Evolutionary conservation across 805 yeast genomes (phyloP).

Genomic region (Komagataella pseudopastoris): DNA sequence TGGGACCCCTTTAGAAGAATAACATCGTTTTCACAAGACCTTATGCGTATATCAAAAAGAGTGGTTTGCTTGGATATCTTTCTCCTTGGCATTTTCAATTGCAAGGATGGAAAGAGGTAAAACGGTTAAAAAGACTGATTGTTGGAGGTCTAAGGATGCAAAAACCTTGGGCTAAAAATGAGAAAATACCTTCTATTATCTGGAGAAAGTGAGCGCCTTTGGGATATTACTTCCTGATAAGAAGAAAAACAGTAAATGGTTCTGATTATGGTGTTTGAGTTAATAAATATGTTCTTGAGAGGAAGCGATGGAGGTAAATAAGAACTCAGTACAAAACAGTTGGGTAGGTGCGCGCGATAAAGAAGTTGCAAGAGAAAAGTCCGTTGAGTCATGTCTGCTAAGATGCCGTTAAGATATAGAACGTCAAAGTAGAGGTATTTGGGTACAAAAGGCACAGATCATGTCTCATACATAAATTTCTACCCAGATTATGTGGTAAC

Average conservation of each 20-base stretch:
- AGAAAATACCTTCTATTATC: not conserved
- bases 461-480: not conserved
- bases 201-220: not conserved
- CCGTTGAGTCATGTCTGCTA: not conserved
- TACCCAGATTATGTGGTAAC: not conserved
- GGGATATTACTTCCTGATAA: not conserved
- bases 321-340: not conserved
- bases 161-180: not conserved
- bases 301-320: not conserved
- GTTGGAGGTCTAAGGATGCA: not conserved
- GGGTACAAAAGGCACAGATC: not conserved
- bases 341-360: not conserved
- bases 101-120: not conserved
- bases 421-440: not conserved
- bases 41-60: conserved; percentile 36
- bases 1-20: conserved; percentile 69
- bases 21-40: conserved; percentile 64
- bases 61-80: conserved; percentile 10
- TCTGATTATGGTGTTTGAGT: not conserved
- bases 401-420: not conserved
- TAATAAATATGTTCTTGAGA: not conserved
- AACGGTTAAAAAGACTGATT: not conserved
- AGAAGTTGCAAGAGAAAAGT: not conserved
- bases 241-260: not conserved
- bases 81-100: not conserved